Percentiles rank a stretch among this genome's conserved stretches.
These are phyloP conservation scores for Neckera pumila DNA, from an alignment of 225 moss, liverwort and hornwort species.

Conservation along the genomic window DNA sequence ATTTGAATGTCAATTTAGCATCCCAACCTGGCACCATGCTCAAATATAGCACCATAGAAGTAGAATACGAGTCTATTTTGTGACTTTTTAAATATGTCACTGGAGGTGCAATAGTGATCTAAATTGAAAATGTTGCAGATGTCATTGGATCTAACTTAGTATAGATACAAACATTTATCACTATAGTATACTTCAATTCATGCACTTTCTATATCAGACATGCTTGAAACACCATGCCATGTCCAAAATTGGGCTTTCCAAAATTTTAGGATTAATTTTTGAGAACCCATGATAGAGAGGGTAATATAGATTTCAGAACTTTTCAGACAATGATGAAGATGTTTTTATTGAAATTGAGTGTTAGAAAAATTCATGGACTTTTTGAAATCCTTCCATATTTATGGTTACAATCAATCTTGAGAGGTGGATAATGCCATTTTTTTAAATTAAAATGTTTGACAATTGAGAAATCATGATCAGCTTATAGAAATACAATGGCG, in stretches of 20 bases:
- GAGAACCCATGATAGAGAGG: not conserved
- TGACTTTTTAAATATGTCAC: not conserved
- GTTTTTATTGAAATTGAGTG: too few relatives aligned
- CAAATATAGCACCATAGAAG: not conserved
- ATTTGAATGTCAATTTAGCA: not conserved
- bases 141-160: not conserved
- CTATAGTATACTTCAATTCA: not conserved
- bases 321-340: too few relatives aligned
- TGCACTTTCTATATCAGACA: too few relatives aligned
- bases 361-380: too few relatives aligned
- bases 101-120: rapidly evolving
- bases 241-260: not conserved
- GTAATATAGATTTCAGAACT: too few relatives aligned
- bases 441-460: too few relatives aligned
- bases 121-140: not conserved
- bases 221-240: not conserved
- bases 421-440: too few relatives aligned
- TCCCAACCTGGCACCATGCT: not conserved
- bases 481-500: too few relatives aligned
- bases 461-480: too few relatives aligned
- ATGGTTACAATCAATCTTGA: too few relatives aligned
- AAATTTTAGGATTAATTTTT: not conserved
- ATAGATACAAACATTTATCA: not conserved
- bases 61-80: not conserved
- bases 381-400: too few relatives aligned